Base-by-base conservation (phyloP, 2,329 filamentous ascomycete species). In the Grosmannia huntii region DNA sequence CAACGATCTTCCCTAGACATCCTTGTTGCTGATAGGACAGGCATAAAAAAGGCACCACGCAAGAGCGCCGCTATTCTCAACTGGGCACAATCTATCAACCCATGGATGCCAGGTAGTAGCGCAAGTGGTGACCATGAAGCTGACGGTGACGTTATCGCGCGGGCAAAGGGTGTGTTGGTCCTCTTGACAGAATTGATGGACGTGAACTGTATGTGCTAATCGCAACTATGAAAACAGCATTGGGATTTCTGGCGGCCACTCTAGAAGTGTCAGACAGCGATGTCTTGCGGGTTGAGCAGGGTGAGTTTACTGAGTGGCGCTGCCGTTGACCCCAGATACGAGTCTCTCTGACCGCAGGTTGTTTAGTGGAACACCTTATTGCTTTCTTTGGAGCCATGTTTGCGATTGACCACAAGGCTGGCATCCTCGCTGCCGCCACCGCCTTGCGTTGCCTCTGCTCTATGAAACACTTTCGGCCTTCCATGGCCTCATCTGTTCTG, bases 311-410 rank as follows among this genome's bases (percentile, higher is more conserved):
- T 52, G 7, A 3, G 31, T 14, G 5, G 4, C 10, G n/a, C 16
- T 44, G 41, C 41, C 41, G 4, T 31, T 1, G 7, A 36, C 33
- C 33, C 10, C 14, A 38, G 27, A 9, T 56, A 2, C 3, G 4
- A 14, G 21, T 25, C 12, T 12, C 4, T 56, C 10, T 55, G 27
- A 31, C 53, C 19, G 19, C 56, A 27, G 16, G 46, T 19, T 23
- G 3, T 11, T 14, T 56, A 66, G 67, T 69, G 36, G 63, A 66
- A 19, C 65, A 64, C 3, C 65, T 70, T 10, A 62, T 81, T 28
- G 70, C 71, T 41, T 83, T 82, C 69, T 83, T 83, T 59, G 75
- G 76, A 16, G 76, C 77, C 59, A 79, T 83, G 72, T 83, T 82
- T 62, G 77, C 77, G 2, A 75, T 79, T 57, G 80, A 83, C 62